Evolutionary conservation across 2,329 filamentous ascomycete genomes (phyloP).

Genomic region (Madurella mycetomatis): DNA sequence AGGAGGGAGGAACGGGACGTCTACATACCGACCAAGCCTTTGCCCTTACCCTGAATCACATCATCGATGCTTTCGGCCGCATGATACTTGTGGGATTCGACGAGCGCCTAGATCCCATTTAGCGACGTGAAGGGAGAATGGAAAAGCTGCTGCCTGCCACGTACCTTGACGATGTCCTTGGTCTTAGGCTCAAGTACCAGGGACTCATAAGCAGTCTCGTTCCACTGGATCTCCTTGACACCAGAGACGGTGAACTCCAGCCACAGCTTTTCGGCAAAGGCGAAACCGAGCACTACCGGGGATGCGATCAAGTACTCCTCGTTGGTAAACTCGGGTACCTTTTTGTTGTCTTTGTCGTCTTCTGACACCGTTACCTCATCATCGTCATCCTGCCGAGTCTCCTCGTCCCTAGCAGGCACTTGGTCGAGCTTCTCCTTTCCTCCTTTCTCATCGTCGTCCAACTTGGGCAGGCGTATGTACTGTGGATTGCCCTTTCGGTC

Average conservation of each 20-base stretch:
- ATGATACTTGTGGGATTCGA: conserved; percentile 79
- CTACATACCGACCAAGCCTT: conserved; percentile 65
- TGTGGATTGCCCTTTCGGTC: conserved; percentile 38
- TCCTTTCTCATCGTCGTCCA: conserved; percentile 31
- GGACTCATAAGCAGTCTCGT: conserved; percentile 75
- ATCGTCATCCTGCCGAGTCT: conserved; percentile 5
- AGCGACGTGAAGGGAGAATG: not conserved
- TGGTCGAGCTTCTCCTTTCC: conserved; percentile 54
- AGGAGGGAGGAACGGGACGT: not conserved
- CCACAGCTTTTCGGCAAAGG: conserved; percentile 86
- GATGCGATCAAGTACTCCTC: conserved; percentile 82
- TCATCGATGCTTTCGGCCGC: conserved; percentile 78
- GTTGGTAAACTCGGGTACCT: conserved; percentile 60
- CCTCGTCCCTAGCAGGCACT: conserved; percentile 35
- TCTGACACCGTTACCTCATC: conserved; percentile 16
- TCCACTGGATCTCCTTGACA: conserved; percentile 78
- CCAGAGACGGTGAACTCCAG: conserved; percentile 79
- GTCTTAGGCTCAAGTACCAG: conserved; percentile 64
- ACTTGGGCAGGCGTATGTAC: conserved; percentile 33
- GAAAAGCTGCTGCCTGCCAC: conserved; percentile 1
- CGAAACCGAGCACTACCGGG: conserved; percentile 79
- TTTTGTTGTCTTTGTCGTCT: conserved; percentile 30
- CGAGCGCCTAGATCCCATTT: conserved; percentile 53
- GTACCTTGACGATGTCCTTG: conserved; percentile 61
- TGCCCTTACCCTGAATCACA: conserved; percentile 78